phyloP scores from a whole-genome alignment of 371 early-diverging fungal species.

The Ecytonucleospora hepatopenaei region DNA sequence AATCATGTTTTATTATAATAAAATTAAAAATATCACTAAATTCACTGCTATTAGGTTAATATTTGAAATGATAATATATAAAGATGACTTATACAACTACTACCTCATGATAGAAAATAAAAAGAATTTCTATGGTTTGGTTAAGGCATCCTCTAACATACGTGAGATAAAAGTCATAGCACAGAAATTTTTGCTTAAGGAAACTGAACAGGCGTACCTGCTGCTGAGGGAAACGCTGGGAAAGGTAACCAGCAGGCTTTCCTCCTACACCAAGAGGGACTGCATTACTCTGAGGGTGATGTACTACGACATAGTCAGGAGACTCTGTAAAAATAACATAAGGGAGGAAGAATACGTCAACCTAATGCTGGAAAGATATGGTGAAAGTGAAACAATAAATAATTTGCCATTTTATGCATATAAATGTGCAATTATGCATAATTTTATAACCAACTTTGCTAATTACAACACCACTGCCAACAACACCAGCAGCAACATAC shows the following conservation, averaged over 20 bases:
- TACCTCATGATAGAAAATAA: neutral
- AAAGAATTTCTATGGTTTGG: neutral
- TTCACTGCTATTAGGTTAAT: neutral
- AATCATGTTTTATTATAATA: neutral
- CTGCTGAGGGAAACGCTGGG: neutral
- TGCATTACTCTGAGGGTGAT: neutral
- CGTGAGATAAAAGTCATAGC: neutral
- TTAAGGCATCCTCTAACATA: neutral
- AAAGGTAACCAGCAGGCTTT: neutral
- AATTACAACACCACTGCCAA: no score
- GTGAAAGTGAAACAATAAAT: neutral
- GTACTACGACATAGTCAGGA: neutral
- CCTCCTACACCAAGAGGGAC: neutral
- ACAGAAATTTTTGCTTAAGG: neutral
- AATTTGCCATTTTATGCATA: neutral
- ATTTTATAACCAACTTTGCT: neutral
- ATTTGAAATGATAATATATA: neutral
- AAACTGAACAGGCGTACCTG: neutral
- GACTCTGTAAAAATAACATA: neutral
- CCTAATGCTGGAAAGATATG: neutral
- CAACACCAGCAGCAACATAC: no score
- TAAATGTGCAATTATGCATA: neutral
- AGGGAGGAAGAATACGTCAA: neutral
- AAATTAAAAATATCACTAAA: neutral
- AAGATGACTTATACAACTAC: slow-evolving; percentile 2